Conservation (phyloP, 2,329 filamentous ascomycete genomes). For the Colletotrichum caudatum region DNA sequence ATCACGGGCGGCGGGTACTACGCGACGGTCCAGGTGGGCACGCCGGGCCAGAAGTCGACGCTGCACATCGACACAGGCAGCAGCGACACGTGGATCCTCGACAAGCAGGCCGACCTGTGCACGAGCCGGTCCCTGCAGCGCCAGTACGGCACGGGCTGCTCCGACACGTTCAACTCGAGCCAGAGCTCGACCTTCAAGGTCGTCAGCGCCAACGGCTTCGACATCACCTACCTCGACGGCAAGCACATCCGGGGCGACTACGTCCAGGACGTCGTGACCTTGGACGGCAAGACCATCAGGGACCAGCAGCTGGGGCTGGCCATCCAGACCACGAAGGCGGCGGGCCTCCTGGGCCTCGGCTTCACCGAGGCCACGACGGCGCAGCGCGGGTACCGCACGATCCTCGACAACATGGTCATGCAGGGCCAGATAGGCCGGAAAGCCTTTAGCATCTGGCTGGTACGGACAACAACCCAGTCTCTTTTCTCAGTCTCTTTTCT, state of each 20-base stretch:
- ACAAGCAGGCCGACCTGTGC: conserved; percentile 38
- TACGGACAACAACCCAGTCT: conserved; percentile 43
- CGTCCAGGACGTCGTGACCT: conserved; percentile 66
- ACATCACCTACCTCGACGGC: conserved; percentile 72
- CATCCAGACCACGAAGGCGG: conserved; percentile 59
- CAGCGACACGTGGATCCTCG: conserved; percentile 73
- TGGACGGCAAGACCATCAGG: conserved; percentile 61
- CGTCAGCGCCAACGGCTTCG: conserved; percentile 60
- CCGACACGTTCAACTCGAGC: conserved; percentile 54
- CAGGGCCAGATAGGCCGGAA: conserved; percentile 72
- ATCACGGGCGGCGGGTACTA: conserved; percentile 70
- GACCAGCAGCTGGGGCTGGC: conserved; percentile 69
- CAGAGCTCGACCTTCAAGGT: conserved; percentile 62
- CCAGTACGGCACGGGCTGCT: conserved; percentile 24
- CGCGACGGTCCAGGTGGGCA: conserved; percentile 72
- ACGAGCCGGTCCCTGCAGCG: conserved; percentile 14
- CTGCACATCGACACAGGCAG: conserved; percentile 77
- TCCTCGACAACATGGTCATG: conserved; percentile 73
- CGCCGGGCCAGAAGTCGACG: conserved; percentile 67
- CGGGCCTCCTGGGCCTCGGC: conserved; percentile 71
- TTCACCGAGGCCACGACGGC: conserved; percentile 65
- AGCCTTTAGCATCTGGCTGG: conserved; percentile 77
- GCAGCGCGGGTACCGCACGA: conserved; percentile 61
- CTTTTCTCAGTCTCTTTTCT: background rate
- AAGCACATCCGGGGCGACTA: conserved; percentile 68